Evolutionary conservation across 371 early-diverging fungal species (phyloP), one percentile per base, ranked within the genome.

Genomic region (Mucor irregularis): DNA sequence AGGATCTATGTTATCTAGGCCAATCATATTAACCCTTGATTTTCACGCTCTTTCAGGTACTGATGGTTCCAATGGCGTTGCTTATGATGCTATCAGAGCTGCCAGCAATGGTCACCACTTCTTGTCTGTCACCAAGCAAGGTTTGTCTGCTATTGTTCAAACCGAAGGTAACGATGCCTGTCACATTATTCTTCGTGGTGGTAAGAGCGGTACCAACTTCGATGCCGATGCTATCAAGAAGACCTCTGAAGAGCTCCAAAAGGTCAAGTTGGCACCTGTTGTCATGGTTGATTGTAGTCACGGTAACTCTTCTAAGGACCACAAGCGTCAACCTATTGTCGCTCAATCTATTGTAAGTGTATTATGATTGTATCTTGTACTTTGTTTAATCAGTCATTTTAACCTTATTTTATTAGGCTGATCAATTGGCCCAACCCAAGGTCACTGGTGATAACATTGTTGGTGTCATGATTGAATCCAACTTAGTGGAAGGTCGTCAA

Each of bases 211-310:
- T 0, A 93, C 97, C 64, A 97, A 97, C 82, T 97, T 90, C 71
- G 90, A 84, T 24, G 66, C 82, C 30, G 82, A 80, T n/a, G 69
- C 80, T 35, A 85, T 94, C 39, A 71, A 79, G 68, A 69, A 65
- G n/a, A 82, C 84, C 10, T 74, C 79, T 5, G 76, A 68, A 37
- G 81, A 88, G 53, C 78, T 94, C 47, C 65, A 65, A 25, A 84
- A 85, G 57, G 83, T 82, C 60, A 85, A 86, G 49, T 61, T 91
- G 43, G 63, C 67, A 13, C 67, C 84, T 31, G 66, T 71, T 21
- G 71, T 97, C 64, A 96, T 97, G 97, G 78, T 96, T 53, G 97
- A 97, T 68, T 95, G 93, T 78, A 90, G 90, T 49, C 97, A 97
- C 68, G 97, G 93, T 39, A 94, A 91, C 79, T 83, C 82, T 56